Base-by-base conservation (phyloP, 208 protist species). In the Trichomonas tenax region DNA sequence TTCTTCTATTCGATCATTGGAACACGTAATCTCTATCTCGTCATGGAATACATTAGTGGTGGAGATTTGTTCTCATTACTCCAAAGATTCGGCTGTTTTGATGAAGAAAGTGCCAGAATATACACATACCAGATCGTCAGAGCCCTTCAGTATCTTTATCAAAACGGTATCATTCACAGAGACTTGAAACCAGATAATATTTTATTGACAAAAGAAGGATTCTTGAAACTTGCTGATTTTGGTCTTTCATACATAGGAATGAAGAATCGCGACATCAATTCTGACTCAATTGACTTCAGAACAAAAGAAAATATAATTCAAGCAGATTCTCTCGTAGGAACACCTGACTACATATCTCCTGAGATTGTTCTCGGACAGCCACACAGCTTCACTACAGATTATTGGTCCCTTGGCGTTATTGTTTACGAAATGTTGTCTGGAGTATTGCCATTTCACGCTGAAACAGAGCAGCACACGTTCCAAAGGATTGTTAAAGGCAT, bases 151-250 rank as follows among this genome's bases (percentile, higher is more conserved):
- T 89, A 46, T 17, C 21, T 89, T 0, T 40, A 89, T 46, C 17
- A 44, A n/a, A 31, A 46, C 17, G 82, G 82, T 44, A 89, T 89
- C 17, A 46, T 89, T 46, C 82, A 89, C 23, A 9, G 82, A 45
- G 82, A 89, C 40, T 11, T 89, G 14, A 89, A 89, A 48, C 82
- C 82, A 89, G 82, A 89, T 40, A 89, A 89, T 40, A 89, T 89
- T n/a, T 46, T 89, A n/a, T 4, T 89, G 9, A 89, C 40, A 46
- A 40, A 17, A 31, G 40, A 89, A 46, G 82, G 82, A 34, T 44
- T 17, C 17, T 38, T 89, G 6, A 89, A 89, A 89, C 23, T 89
- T 9, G 36, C 82, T 9, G 82, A 89, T 17, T 89, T 89, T 31
- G 82, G 82, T n/a, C 40, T 89, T 40, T 84, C 81, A 8, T 40